Evolutionary conservation across 2,329 filamentous ascomycete species (phyloP), one percentile per base, ranked within the genome.

Genomic region (Clonostachys rosea): DNA sequence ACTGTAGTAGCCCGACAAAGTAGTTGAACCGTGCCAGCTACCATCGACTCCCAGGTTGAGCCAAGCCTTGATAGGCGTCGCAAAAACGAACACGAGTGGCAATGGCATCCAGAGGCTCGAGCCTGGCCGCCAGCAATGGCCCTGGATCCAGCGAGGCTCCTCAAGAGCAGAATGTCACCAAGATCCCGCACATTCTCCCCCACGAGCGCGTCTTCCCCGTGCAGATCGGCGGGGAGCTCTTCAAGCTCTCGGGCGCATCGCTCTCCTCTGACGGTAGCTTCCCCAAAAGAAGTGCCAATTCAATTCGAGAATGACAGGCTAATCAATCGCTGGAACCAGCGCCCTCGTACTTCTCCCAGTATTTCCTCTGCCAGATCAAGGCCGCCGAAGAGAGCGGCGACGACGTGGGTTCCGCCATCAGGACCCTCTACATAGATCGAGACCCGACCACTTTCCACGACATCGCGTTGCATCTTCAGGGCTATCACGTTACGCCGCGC

Each of bases 331-430:
- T 42, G 12, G 34, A 18, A 47, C 33, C 44, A 95, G 92, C 91
- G 59, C 92, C 92, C 49, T 96, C 91, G 44, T 96, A 96, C 67
- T 96, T 97, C 69, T 95, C 92, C 17, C 86, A 90, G 56, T 96
- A 94, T 71, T 97, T 97, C 66, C 78, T 84, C 56, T 88, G 89
- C 58, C 91, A 96, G 68, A 68, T 96, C 39, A 78, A 80, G 48
- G 70, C 74, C 55, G 84, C 79, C 43, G 77, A 83, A 50, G 75
- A 79, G 42, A 76, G 77, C 47, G 79, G 79, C 49, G 75, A 82
- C 47, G 76, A 79, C 47, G 49, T 68, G 6, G 64, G 59, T 37
- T 54, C 59, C 6, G 65, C 69, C 42, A 73, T 95, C 49, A 84
- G 87, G 54, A 96, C 92, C 0, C 75, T 97, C 7, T 96, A 96